Conservation (phyloP, 495 filamentous ascomycete genomes). For the Xylaria scruposa region DNA sequence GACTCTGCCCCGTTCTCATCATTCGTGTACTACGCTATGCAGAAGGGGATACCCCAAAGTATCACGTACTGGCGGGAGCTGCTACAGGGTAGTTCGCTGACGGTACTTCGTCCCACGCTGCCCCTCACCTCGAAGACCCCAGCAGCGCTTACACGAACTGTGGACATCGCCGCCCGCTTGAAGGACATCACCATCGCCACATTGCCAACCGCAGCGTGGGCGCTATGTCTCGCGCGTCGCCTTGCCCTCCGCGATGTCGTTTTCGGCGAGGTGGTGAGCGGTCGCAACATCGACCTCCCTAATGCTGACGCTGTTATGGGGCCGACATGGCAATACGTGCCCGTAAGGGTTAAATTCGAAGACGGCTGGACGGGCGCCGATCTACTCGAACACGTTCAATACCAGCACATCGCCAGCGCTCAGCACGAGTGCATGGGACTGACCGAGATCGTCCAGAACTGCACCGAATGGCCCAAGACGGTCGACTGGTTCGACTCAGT, state of each 20-base stretch:
- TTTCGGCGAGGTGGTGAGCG: conserved; percentile 67
- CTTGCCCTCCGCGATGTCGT: conserved; percentile 57
- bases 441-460: conserved; percentile 41
- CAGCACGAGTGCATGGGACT: conserved; percentile 48
- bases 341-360: conserved; percentile 44
- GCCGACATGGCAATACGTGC: conserved; percentile 53
- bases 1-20: conserved; percentile 65
- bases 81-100: conserved; percentile 58
- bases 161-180: conserved; percentile 49
- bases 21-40: conserved; percentile 59
- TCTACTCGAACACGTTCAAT: conserved; percentile 43
- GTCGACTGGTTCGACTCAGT: conserved; percentile 51
- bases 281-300: conserved; percentile 60
- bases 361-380: conserved; percentile 38
- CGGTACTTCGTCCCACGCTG: conserved; percentile 46
- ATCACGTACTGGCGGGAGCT: conserved; percentile 65
- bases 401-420: conserved; percentile 46
- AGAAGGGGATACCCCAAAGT: conserved; percentile 39
- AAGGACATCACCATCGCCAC: conserved; percentile 63
- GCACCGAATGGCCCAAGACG: conserved; percentile 31
- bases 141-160: conserved; percentile 49
- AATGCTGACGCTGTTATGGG: conserved; percentile 54
- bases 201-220: conserved; percentile 68
- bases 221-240: conserved; percentile 61
- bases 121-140: conserved; percentile 39